Evolutionary conservation across 176 grass and related monocot species (phyloP), one percentile per base, ranked within the genome.

Genomic region (Aegilops sharonensis): DNA sequence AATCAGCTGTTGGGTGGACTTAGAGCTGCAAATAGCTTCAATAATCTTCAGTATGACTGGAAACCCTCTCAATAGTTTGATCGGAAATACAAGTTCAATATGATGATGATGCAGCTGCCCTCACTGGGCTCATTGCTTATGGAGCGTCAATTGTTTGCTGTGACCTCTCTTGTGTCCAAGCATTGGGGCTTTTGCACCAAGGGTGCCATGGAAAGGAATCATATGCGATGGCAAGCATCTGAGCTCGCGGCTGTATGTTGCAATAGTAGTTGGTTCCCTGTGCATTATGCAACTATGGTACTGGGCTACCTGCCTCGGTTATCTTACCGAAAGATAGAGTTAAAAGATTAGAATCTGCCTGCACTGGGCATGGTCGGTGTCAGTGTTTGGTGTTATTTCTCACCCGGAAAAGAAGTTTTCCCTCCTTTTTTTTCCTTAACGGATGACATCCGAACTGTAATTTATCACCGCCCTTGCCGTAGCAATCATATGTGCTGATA

Each of bases 21-120:
- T 88, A 92, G 94, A 88, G 69, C 90, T 54, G 87, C 86, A 72
- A 94, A 93, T 85, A 91, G 69, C 89, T 94, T 96, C 82, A 96
- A 94, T 93, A 99, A 94, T 85, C 68, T 99, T 31, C 88, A 72
- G 25, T 96, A 96, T 81, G 97, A 96, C 76, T 99, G 97, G 94
- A 99, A 96, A 78, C 81, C 90, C 23, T 94, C 94, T 78, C 92
- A 93, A 88, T 94, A 97, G 86, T 73, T 71, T 75, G 39, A 31
- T 32, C 32, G 32, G 14, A 35, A 83, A 86, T 30, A 64, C 48
- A 75, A 80, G 61, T 72, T 87, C 50, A 64, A 31, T 79, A 11
- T 77, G 85, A 76, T 84, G 89, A 71, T 86, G 68, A n/a, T 31
- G 27, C 77, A 72, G 82, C 70, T 87, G 52, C 39, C 56, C 39